Base-by-base conservation (phyloP, 164 flowering plant species). In the Berberis vulgaris region DNA sequence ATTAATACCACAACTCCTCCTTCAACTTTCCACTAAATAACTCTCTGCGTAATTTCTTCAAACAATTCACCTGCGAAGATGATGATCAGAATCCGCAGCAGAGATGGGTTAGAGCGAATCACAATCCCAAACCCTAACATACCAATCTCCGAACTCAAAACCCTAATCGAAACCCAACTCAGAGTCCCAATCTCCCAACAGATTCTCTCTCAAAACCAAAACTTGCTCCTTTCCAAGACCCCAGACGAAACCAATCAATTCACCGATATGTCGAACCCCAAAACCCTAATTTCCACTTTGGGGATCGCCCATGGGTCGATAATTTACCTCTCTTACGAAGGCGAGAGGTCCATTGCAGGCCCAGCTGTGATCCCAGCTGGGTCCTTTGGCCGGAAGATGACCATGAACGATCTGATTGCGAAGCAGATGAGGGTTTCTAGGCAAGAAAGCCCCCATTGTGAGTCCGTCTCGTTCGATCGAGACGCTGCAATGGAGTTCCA, bases 341-440 rank as follows among this genome's bases (percentile, higher is more conserved):
- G 95, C 41, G 86, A 84, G 65, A 86, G 98, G 61, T 72, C 78
- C 45, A 77, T 90, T 44, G 64, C 81, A 2, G 87, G 88, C 0
- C 87, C 96, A 38, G 59, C 73, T 2, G 57, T 83, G 70, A 54
- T 45, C 54, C 89, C 89, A 0, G 80, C 92, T 5, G 96, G 96
- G 0, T 83, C 89, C 2, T 93, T 93, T 63, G 97, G 97, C 40
- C 76, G 79, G 64, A 93, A 83, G 85, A 93, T 93, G 97, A 93
- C 96, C 41, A 83, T 93, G 87, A 94, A 90, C 65, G 98, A 93
- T 58, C 74, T 93, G 41, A 90, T 93, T 57, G 94, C 98, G 26
- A 80, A 76, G 47, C 98, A 94, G 75, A 86, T 86, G 88, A 75
- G 95, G 43, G 77, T 90, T 66, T 66, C 88, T 1, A 82, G 96